Conservation (phyloP, 2,329 filamentous ascomycete species). For the Pyrenophora seminiperda region DNA sequence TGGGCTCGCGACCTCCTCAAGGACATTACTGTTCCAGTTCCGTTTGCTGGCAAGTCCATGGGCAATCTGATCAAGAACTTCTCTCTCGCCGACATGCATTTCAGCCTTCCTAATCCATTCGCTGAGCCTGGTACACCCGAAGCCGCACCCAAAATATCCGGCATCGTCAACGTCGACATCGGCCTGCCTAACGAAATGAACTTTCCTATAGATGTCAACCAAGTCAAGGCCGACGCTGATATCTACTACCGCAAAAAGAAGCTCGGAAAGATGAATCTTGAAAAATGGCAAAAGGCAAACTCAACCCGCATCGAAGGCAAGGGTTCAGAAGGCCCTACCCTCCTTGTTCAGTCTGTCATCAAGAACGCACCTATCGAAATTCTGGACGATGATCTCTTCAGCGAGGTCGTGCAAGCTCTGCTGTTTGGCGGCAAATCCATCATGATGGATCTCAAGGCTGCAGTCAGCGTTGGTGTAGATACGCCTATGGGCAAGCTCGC, state of each 20-base stretch:
- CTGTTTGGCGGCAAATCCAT: conserved; percentile 75
- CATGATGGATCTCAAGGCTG: conserved; percentile 74
- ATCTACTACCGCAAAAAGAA: conserved; percentile 79
- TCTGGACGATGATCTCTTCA: conserved; percentile 78
- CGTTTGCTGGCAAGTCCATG: conserved; percentile 80
- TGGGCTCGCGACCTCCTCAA: conserved; percentile 84
- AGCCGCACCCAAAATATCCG: conserved; percentile 78
- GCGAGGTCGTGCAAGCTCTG: conserved; percentile 78
- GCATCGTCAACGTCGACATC: conserved; percentile 78
- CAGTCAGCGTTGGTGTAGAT: conserved; percentile 79
- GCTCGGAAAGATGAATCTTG: conserved; percentile 79
- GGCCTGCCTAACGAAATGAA: conserved; percentile 84
- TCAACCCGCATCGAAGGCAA: conserved; percentile 70
- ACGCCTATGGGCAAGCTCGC: conserved; percentile 82
- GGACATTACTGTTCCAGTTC: conserved; percentile 81
- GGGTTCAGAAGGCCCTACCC: conserved; percentile 62
- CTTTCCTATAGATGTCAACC: conserved; percentile 77
- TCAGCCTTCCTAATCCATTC: conserved; percentile 79
- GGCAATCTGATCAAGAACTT: conserved; percentile 88
- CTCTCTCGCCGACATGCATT: conserved; percentile 81
- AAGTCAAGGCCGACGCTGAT: conserved; percentile 76
- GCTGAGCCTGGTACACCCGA: conserved; percentile 76
- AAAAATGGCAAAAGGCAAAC: conserved; percentile 82
- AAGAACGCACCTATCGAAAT: conserved; percentile 81
- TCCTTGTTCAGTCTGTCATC: conserved; percentile 78